Base-by-base conservation (phyloP, 495 filamentous ascomycete species). In the Talaromyces thailandensis region DNA sequence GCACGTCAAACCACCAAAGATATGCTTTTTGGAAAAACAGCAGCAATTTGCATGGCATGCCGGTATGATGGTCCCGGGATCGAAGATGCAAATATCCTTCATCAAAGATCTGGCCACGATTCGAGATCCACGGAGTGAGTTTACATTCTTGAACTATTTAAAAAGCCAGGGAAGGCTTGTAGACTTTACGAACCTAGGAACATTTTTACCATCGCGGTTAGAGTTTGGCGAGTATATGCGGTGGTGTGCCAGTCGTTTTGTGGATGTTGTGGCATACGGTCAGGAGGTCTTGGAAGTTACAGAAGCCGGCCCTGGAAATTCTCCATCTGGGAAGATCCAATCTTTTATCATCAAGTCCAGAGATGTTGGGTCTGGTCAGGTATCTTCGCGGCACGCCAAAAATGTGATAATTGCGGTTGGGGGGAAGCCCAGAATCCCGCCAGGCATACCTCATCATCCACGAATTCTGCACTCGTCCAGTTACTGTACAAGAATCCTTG, bases 31-130 rank as follows among this genome's bases (percentile, higher is more conserved):
- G 23, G 93, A 97, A 76, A 86, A 87, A 63, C 93, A 98, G 75
- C 68, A 79, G 24, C 76, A 83, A 48, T 98, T 97, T 67, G 83
- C 86, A 56, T 97, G 93, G 93, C 93, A 98, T 72, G 84, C 88
- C 3, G 93, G 93, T 37, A 98, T 98, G 93, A 82, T 96, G 60
- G 83, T 98, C 1, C 91, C 92, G 0, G 91, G 91, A 53, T 89
- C 92, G 12, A 90, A 88, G 70, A 98, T 98, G 93, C 93, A 98
- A 73, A 97, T 98, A 63, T 93, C 90, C 32, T 98, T 97, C 80
- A 80, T 98, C 74, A 98, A 98, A 77, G 94, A 97, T 67, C 81
- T 98, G 62, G 93, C 94, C 11, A 94, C 91, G 8, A 75, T 96
- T 51, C 82, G 93, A 43, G 86, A 97, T 65, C 93, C 93, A 2